Percentiles rank a stretch among this genome's conserved stretches.
phyloP scores from a whole-genome alignment of 345 rosid genomes.

The Cardamine resedifolia region DNA sequence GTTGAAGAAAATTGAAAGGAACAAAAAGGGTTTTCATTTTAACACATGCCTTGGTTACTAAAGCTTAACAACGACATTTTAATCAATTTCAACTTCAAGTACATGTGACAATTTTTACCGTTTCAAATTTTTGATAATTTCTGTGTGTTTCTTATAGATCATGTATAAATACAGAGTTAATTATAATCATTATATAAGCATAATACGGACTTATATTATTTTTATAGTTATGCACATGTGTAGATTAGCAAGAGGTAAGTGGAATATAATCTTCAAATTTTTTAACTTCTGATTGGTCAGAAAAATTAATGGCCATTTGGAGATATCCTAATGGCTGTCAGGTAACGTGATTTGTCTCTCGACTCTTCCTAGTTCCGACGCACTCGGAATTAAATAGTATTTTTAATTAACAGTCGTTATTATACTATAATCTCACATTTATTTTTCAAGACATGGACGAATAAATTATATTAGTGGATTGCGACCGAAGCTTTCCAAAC shows the following conservation, averaged over 20 bases:
- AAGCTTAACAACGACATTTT: neutral
- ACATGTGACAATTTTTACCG: neutral
- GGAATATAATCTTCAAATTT: slow-evolving; percentile 29
- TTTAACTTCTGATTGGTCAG: slow-evolving; percentile 28
- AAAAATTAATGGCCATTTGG: slow-evolving; percentile 27
- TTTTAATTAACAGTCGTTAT: slow-evolving; percentile 10
- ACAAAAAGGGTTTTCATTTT: too few relatives aligned
- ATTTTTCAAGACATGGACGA: neutral
- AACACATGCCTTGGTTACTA: neutral
- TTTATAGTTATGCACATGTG: neutral
- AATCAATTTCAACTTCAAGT: neutral
- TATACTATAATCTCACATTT: slow-evolving; percentile 1
- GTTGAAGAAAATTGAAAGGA: too few relatives aligned
- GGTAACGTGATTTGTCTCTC: slow-evolving; percentile 32
- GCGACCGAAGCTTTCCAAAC: slow-evolving; percentile 30
- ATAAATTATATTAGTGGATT: slow-evolving; percentile 25
- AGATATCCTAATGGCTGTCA: slow-evolving; percentile 24
- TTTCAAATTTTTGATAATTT: neutral
- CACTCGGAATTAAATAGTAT: slow-evolving; percentile 25
- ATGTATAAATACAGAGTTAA: neutral
- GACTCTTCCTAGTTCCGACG: slow-evolving; percentile 27
- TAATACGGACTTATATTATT: neutral
- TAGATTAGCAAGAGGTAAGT: slow-evolving; percentile 10
- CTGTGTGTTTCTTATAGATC: neutral
- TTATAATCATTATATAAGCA: neutral